Base-by-base conservation (phyloP, 495 filamentous ascomycete genomes). In the Hypoxylon perforatum region DNA sequence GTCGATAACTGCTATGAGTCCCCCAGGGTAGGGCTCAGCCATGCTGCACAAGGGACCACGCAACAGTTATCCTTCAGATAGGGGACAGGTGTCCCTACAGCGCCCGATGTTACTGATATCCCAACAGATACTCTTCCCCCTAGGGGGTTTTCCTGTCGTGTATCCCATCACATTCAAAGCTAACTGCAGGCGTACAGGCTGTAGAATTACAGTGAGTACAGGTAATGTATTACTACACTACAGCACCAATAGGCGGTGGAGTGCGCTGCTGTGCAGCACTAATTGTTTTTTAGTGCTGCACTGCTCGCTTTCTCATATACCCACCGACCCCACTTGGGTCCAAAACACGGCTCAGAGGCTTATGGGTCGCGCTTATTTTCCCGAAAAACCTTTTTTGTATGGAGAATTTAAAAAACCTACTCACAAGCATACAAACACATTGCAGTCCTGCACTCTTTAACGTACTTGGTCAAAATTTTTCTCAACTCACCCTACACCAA, bases 1-100 rank as follows among this genome's bases (percentile, higher is more conserved):
- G 65, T 63, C 25, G 59, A 53, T 48, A 48, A 33, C 44, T 54
- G 46, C 17, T 58, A 57, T 56, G 42, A 42, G 18, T 39, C 51
- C 51, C 50, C 48, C 25, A 35, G 36, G 35, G 33, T 58, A 14
- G 51, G 36, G 38, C 25, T n/a, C n/a, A n/a, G 50, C 48, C 39
- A 61, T 22, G 61, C 17, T 45, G 47, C 28, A 39, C 17, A 53
- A 57, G 23, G 45, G 25, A 57, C 25, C 35, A 65, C 47, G 47
- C 46, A 45, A 65, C 46, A 53, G 45, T 38, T 58, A 53, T 35
- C 45, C 25, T 52, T 23, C 52, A 35, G 30, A 58, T 52, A 49
- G 38, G 44, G 44, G 44, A 64, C n/a, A n/a, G n/a, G n/a, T n/a
- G n/a, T 28, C 25, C 25, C 25, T 28, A 28, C 25, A 28, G 25